Base-by-base conservation (phyloP, 2,329 filamentous ascomycete species). In the Alternaria brassicicola region DNA sequence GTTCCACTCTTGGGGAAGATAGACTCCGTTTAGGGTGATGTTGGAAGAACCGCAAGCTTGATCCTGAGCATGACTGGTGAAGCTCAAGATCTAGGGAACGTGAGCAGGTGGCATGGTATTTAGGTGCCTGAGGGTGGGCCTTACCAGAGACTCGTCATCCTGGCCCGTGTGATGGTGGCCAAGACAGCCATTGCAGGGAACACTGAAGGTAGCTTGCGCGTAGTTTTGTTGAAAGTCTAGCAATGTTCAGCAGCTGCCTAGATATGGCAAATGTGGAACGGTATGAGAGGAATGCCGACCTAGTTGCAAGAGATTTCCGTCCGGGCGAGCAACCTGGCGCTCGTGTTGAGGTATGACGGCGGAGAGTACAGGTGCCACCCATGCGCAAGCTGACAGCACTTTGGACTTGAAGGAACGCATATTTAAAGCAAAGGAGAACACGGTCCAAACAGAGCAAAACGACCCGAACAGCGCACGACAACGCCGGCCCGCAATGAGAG, bases 131-230 rank as follows among this genome's bases (percentile, higher is more conserved):
- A 68, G n/a, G 43, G 71, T 67, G 66, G 69, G 68, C 73, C 76
- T 72, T 73, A 78, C 75, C 52, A 78, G 69, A 51, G 76, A 72
- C 64, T 78, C 77, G 76, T 79, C 77, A 78, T 74, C 72, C 61
- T 68, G 69, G 69, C 66, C 66, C 67, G 71, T 73, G 71, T 75
- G 69, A 62, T 64, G 59, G 63, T 57, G 59, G 77, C 77, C 73
- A 78, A 78, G 78, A 78, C 77, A 81, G 57, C 74, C 72, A 54
- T 59, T 64, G 70, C 78, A 79, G 33, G 79, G 76, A 36, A 81
- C 69, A 49, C 69, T 72, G 73, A 82, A 80, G 48, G 74, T 79
- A 57, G 78, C 78, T 72, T 78, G 70, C 51, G 73, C 73, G 69
- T 76, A 75, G 54, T 65, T 68, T 48, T 74, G 67, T 46, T 72